Evolutionary conservation across 73 alveolate species (phyloP).

Genomic region (Vitrella brassicaformis): DNA sequence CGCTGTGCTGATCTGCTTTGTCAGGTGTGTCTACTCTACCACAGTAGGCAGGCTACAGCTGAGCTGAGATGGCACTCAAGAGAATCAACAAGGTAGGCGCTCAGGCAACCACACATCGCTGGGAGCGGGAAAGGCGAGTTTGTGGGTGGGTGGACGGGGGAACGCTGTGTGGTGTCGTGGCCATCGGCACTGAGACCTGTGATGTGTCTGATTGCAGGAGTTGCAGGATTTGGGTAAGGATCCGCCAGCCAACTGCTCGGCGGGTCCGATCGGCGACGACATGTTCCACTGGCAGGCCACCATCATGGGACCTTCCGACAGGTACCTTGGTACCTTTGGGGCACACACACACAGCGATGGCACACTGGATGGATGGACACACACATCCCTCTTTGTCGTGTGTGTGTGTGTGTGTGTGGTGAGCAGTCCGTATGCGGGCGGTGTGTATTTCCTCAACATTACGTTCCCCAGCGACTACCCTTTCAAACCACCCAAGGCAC

Average conservation of each 20-base stretch:
- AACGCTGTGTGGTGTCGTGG: no score
- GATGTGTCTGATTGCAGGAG: background rate
- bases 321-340: background rate
- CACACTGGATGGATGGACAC: slow-evolving; percentile 1
- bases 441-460: slow-evolving; percentile 71
- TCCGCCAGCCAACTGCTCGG: slow-evolving; percentile 83
- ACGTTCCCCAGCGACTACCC: slow-evolving; percentile 81
- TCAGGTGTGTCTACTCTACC: no score
- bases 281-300: slow-evolving; percentile 57
- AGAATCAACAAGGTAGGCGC: no score
- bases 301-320: slow-evolving; percentile 80
- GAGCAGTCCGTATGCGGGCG: slow-evolving; percentile 75
- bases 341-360: background rate
- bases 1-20: no score
- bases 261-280: slow-evolving; percentile 15
- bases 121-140: no score
- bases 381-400: slow-evolving; percentile 45
- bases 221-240: slow-evolving; percentile 35
- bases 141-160: no score
- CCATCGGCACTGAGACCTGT: no score
- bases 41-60: no score
- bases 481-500: slow-evolving; percentile 72
- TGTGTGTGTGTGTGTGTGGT: slow-evolving; percentile 50
- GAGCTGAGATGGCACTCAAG: no score
- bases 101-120: no score